These are phyloP conservation scores for Ganoderma lingzhi DNA, from an alignment of 1,284 basidiomycete species.

Conservation along the genomic window DNA sequence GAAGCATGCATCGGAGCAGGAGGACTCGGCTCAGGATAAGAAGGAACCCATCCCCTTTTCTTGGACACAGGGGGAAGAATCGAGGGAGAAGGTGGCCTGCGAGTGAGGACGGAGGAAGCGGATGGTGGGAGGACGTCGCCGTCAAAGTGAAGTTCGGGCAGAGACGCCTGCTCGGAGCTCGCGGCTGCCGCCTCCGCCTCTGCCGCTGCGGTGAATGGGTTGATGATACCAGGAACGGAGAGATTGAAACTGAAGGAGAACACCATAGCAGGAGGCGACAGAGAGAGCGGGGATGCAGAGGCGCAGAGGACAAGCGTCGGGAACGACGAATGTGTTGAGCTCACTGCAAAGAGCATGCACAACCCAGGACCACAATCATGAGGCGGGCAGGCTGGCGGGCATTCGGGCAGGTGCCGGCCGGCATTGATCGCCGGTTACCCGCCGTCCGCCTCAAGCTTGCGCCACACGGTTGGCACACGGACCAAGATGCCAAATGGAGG, in stretches of 20 bases:
- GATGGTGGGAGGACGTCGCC: conserved; percentile 12
- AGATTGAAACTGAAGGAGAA: conserved; percentile 76
- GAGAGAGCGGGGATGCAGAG: conserved; percentile 9
- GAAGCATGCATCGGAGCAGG: conserved; percentile 60
- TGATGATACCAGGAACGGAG: conserved; percentile 65
- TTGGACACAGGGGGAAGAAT: conserved; percentile 49
- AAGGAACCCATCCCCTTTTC: conserved; percentile 77
- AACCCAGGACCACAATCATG: conserved; percentile 8
- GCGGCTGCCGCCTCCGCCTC: conserved; percentile 18
- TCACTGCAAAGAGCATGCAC: conserved; percentile 26
- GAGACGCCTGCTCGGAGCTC: conserved; percentile 38
- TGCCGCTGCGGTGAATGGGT: conserved; percentile 58
- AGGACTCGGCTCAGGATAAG: conserved; percentile 59
- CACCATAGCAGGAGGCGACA: conserved; percentile 32
- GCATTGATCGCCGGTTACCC: neutral
- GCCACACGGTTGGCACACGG: neutral
- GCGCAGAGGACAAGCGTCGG: conserved; percentile 17
- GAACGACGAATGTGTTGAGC: conserved; percentile 26
- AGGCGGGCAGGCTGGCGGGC: neutral
- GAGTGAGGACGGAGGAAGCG: conserved; percentile 26
- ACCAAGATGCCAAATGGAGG: neutral
- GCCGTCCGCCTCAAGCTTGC: neutral
- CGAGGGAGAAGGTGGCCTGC: conserved; percentile 39
- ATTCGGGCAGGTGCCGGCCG: neutral
- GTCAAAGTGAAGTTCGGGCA: conserved; percentile 26